Evolutionary conservation across 331 rosid genomes (phyloP), one percentile per base, ranked within the genome.

Genomic region (Arachis monticola): DNA sequence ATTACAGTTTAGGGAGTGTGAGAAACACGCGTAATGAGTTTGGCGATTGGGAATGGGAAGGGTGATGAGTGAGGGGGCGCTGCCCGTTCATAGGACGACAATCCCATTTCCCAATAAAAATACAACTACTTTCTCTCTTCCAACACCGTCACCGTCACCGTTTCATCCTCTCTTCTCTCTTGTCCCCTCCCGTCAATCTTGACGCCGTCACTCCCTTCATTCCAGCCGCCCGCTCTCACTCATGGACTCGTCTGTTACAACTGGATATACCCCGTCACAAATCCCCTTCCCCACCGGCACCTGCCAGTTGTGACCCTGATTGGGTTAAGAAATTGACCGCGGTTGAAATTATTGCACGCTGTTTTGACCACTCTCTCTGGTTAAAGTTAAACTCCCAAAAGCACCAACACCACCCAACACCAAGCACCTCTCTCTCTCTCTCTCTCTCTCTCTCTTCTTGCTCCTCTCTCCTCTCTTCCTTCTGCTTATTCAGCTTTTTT

Each of bases 261-360:
- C 89, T 74, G 81, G 75, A 72, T 72, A 3, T 62, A 58, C 40
- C 82, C 93, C 73, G 89, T 87, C 11, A 0, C 13, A 7, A 32
- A 13, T 10, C 14, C 1, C 7, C 2, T 0, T 6, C 7, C 42
- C n/a, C 3, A 82, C 93, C 70, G 87, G 80, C 68, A 64, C 69
- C 3, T 53, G 74, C 81, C 88, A 30, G 86, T 87, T 1, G 8
- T 55, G 35, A 0, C 17, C 17, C 9, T 35, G 6, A 32, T 30
- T 69, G 90, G 88, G 88, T 85, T 83, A 78, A 85, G 75, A 60
- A 69, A 76, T 87, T 87, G 87, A 89, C 91, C 78, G 88, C 84
- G 82, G 90, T 89, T 81, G 86, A 89, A 89, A 85, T 79, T 8
- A 83, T 87, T 87, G 88, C 86, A 64, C 75, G 72, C 79, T 60